These are phyloP conservation scores for Neopestalotiopsis rosae DNA, from an alignment of 2,329 filamentous ascomycete species.

Conservation along the genomic window DNA sequence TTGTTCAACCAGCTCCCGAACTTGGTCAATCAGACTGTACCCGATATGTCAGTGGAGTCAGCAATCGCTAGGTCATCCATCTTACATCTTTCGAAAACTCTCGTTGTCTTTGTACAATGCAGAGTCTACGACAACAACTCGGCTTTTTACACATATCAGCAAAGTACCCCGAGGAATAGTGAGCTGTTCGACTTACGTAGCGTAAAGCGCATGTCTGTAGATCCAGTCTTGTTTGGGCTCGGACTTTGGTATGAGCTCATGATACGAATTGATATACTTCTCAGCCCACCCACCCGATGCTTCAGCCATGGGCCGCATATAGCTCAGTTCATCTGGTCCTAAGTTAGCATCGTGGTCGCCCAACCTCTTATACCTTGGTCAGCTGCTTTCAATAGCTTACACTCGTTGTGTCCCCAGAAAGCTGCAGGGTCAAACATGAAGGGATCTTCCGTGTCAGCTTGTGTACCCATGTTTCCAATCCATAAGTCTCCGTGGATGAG, in stretches of 20 bases:
- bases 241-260: background rate
- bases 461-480: constrained; percentile 30
- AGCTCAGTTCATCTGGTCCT: background rate
- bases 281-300: background rate
- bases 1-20: background rate
- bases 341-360: background rate
- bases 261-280: background rate
- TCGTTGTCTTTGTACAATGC: background rate
- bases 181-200: background rate
- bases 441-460: constrained; percentile 24
- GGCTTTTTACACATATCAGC: background rate
- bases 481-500: constrained; percentile 42
- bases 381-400: constrained; percentile 7
- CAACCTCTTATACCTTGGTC: background rate
- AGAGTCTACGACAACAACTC: background rate
- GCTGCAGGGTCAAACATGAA: constrained; percentile 32
- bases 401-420: constrained; percentile 35
- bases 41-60: background rate
- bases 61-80: rapidly evolving
- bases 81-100: background rate
- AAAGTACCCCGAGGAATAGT: background rate
- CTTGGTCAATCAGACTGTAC: background rate
- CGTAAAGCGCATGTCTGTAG: background rate
- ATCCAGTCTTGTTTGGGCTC: background rate
- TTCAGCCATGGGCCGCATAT: background rate